Base-by-base conservation (phyloP, 2,329 filamentous ascomycete species). In the Colletotrichum paranaense region DNA sequence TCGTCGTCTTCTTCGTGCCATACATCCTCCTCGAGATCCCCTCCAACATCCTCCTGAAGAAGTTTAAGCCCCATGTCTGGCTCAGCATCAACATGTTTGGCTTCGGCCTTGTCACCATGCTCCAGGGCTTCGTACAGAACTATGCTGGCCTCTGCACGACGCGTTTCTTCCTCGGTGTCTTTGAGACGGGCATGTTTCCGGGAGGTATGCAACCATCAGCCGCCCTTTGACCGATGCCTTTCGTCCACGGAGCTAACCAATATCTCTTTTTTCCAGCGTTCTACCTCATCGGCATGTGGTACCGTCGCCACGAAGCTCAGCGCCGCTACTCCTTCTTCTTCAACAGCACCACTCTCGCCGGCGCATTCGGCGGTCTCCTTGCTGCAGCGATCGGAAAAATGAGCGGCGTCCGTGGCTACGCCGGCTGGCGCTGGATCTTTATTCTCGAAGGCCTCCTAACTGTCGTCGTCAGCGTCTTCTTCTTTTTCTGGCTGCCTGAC, bases 251-350 rank as follows among this genome's bases (percentile, higher is more conserved):
- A 28, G 46, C 62, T 64, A 24, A 58, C 7, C 5, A 8, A 30
- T 14, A 4, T 19, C 19, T 16, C 53, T 35, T 35, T 24, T 24
- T 7, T 9, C 14, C 60, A 84, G 86, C 84, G 62, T 88, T 93
- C 79, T 93, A 95, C 79, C 84, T 95, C 8, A 91, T 95, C 74
- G 91, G 94, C 71, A 96, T 96, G 92, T 97, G 94, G 95, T 99
- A 98, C 78, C 92, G 92, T 73, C 91, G 96, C 73, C 87, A 87
- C 57, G 97, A 98, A 83, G 95, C 95, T 2, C 96, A 98, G 83
- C 94, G 95, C 79, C 92, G 97, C 35, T 98, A 95, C 84, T 94
- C 92, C 19, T 95, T 98, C 86, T 98, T 98, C 87, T 98, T 98
- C 86, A 92, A 90, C 78, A 94, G 89, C 32, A 95, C 94, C 0